Base-by-base conservation (phyloP, 768 basidiomycete species). In the Pholiota microspora region DNA sequence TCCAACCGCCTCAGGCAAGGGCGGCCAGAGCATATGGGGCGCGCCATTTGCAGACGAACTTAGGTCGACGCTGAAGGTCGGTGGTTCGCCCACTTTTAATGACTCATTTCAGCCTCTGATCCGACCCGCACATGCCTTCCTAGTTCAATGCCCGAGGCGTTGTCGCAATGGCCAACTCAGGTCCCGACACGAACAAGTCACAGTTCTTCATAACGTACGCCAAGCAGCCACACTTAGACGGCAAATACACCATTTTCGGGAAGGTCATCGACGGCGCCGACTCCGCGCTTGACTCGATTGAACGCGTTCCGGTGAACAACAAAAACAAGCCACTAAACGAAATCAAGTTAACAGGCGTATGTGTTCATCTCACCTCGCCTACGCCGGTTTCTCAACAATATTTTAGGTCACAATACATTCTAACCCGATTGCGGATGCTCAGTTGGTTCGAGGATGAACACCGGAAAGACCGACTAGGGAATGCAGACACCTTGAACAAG, bases 231-330 rank as follows among this genome's bases (percentile, higher is more conserved):
- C 95, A 97, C 68, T 82, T 99, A 13, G 96, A 99, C 66, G 87
- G 87, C 59, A 98, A 97, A 68, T 89, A 91, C 71, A 93, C 93
- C 13, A 97, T 98, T 49, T 86, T 98, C 57, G 96, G 94, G 53
- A 93, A 89, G 77, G 94, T 99, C n/a, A 98, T 99, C 61, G 97
- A 99, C 66, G 97, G 97, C 16, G 82, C 81, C n/a, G 95, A 99
- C 67, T 85, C 92, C 3, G 92, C 95, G 4, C 73, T 99, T 42
- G 97, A 98, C 62, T 79, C 81, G n/a, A 93, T 98, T 83, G 97
- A 98, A 68, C 83, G 86, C 21, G 85, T 88, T 0, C 93, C 94
- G 0, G 96, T 98, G 54, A 93, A 84, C 66, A 79, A 85, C 55
- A 99, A 98, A 73, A 94, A 94, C 69, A 74, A 91, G 55, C 97